A percentile compares a stretch with the other conserved stretches of the same genome.
Evolutionary conservation across 139 green algal species (phyloP).

Genomic region (Chlorella sp.): DNA sequence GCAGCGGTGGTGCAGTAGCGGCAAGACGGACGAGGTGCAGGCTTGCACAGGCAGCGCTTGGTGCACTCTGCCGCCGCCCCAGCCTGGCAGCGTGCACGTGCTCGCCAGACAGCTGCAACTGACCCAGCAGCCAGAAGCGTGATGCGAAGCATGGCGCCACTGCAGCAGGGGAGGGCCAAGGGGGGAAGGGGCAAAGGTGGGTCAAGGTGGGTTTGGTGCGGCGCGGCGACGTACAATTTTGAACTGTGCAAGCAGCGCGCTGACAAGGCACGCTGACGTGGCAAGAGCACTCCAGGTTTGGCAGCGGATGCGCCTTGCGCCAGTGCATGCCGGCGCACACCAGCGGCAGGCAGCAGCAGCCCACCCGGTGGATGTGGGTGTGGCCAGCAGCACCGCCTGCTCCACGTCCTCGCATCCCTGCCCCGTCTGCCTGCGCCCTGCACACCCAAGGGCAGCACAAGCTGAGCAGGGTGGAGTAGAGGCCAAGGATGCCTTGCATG

Average conservation of each 20-base stretch:
- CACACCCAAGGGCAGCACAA: neutral
- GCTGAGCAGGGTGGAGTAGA: neutral
- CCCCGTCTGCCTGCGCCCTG: conserved; percentile 75
- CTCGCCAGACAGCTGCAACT: conserved; percentile 66
- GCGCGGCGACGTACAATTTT: neutral
- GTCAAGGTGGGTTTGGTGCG: neutral
- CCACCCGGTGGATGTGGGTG: conserved; percentile 54
- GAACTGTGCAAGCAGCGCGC: neutral
- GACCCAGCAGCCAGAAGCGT: conserved; percentile 94
- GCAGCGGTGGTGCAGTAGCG: neutral
- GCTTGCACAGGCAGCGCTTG: neutral
- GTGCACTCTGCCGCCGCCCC: neutral
- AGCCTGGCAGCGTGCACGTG: neutral
- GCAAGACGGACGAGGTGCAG: neutral
- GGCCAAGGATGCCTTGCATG: neutral
- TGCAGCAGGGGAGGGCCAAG: neutral
- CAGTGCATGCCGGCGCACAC: neutral
- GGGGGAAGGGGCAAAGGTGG: neutral
- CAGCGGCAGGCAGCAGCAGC: neutral
- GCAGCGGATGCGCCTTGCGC: too few species aligned
- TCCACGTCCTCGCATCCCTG: conserved; percentile 86
- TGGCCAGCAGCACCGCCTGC: conserved; percentile 78
- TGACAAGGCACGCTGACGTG: too few species aligned
- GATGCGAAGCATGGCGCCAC: conserved; percentile 65
- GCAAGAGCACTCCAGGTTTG: neutral